Evolutionary conservation across 805 yeast species (phyloP).

Genomic region (Starmerella sp.): DNA sequence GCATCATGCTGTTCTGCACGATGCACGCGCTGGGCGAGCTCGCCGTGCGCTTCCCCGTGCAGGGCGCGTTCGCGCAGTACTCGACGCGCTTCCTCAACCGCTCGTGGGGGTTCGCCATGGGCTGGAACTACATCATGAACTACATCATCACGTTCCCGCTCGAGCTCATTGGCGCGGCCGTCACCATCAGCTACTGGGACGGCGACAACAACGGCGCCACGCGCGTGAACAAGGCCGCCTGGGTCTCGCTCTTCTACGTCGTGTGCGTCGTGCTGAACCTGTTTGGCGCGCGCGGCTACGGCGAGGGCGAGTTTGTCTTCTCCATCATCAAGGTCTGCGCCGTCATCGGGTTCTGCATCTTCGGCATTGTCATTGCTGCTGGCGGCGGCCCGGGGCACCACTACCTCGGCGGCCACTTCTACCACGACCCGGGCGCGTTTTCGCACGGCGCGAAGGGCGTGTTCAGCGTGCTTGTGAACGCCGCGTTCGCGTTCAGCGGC

Average conservation of each 20-base stretch:
- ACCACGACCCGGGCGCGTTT: conserved; percentile 60
- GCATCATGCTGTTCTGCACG: conserved; percentile 52
- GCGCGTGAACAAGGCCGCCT: conserved; percentile 41
- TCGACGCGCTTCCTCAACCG: conserved; percentile 50
- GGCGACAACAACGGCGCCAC: conserved; percentile 26
- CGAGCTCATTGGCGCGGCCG: conserved; percentile 49
- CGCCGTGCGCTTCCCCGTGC: conserved; percentile 50
- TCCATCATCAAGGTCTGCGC: conserved; percentile 49
- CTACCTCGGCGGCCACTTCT: conserved; percentile 42
- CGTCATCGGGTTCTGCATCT: conserved; percentile 50
- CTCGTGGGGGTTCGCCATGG: conserved; percentile 55
- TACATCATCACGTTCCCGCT: conserved; percentile 52
- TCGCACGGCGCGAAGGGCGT: conserved; percentile 58
- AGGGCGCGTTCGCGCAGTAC: conserved; percentile 48
- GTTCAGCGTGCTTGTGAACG: conserved; percentile 60
- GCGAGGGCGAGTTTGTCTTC: conserved; percentile 59
- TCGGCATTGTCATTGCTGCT: conserved; percentile 38
- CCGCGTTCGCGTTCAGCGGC: conserved; percentile 69
- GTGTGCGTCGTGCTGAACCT: conserved; percentile 40
- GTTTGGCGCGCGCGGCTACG: conserved; percentile 51
- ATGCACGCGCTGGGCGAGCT: conserved; percentile 60
- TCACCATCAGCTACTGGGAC: conserved; percentile 46
- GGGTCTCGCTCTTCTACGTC: conserved; percentile 46
- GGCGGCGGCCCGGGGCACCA: conserved; percentile 54
- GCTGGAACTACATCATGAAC: conserved; percentile 55